These are phyloP conservation scores for Penicillium ochrochloron DNA, from an alignment of 495 filamentous ascomycete species.

Conservation along the genomic window DNA sequence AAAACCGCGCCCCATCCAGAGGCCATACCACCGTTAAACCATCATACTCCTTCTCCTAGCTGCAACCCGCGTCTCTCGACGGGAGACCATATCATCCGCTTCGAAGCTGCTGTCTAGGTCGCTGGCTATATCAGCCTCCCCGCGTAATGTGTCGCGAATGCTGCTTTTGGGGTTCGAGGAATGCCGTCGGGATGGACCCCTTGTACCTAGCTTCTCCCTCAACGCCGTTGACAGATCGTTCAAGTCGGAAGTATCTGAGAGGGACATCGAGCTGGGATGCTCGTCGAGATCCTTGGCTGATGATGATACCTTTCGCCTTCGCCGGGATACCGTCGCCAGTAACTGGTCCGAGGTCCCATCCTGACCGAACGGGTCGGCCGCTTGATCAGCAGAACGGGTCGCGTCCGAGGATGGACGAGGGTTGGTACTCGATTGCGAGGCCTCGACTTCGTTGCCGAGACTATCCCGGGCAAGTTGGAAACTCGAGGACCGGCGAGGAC, in stretches of 20 bases:
- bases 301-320: conserved; percentile 40
- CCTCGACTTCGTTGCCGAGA: conserved; percentile 23
- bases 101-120: conserved; percentile 20
- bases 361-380: conserved; percentile 8
- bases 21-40: conserved; percentile 33
- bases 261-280: conserved; percentile 1
- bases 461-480: conserved; percentile 31
- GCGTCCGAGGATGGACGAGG: neutral
- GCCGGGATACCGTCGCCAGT: conserved; percentile 32
- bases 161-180: conserved; percentile 42
- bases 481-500: conserved; percentile 39
- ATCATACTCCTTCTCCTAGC: conserved; percentile 58
- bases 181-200: conserved; percentile 41
- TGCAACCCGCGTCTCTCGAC: conserved; percentile 41
- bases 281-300: conserved; percentile 10
- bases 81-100: conserved; percentile 17
- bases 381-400: conserved; percentile 13
- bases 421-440: conserved; percentile 1
- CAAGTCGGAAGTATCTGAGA: neutral
- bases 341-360: conserved; percentile 18
- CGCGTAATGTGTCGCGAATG: conserved; percentile 10
- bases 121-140: conserved; percentile 15
- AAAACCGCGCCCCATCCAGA: neutral
- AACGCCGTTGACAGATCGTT: neutral
- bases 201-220: conserved; percentile 22